Evolutionary conservation across 306 rosid species (phyloP).

Genomic region (Cicer chorassanicum): DNA sequence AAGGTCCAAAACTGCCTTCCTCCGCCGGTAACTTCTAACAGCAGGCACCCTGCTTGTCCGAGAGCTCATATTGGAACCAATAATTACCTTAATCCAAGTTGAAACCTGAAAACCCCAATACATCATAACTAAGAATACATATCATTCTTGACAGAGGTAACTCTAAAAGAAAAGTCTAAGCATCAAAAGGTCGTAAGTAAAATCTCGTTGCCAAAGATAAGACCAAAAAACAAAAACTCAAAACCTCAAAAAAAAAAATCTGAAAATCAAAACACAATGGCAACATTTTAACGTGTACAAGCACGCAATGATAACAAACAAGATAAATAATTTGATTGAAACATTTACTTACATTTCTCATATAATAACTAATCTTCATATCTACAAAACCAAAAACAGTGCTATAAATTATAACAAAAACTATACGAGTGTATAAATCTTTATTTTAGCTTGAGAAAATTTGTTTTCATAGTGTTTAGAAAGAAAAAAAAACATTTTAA

Average conservation of each 20-base stretch:
- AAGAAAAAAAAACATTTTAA: background rate
- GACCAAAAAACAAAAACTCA: background rate
- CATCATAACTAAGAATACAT: background rate
- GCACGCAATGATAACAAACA: background rate
- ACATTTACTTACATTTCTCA: background rate
- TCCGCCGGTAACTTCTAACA: conserved; percentile 49
- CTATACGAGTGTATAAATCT: background rate
- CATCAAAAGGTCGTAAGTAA: background rate
- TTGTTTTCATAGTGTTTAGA: background rate
- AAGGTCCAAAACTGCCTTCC: conserved; percentile 49
- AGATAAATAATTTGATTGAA: background rate
- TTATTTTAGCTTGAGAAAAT: background rate
- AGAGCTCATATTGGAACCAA: conserved; percentile 41
- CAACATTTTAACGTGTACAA: conserved; percentile 8
- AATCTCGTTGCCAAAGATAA: too few species aligned
- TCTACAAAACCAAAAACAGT: conserved; percentile 5
- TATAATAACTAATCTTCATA: background rate
- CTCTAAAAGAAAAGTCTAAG: background rate
- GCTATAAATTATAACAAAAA: background rate
- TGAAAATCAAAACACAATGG: conserved; percentile 1
- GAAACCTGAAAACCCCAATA: conserved; percentile 31
- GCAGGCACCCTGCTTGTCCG: conserved; percentile 38
- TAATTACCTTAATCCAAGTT: conserved; percentile 20
- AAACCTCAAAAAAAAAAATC: background rate
- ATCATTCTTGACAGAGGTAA: background rate